A percentile compares a stretch with the other conserved stretches of the same genome.
Evolutionary conservation across 495 filamentous ascomycete species (phyloP).

Genomic region (Terfezia boudieri): DNA sequence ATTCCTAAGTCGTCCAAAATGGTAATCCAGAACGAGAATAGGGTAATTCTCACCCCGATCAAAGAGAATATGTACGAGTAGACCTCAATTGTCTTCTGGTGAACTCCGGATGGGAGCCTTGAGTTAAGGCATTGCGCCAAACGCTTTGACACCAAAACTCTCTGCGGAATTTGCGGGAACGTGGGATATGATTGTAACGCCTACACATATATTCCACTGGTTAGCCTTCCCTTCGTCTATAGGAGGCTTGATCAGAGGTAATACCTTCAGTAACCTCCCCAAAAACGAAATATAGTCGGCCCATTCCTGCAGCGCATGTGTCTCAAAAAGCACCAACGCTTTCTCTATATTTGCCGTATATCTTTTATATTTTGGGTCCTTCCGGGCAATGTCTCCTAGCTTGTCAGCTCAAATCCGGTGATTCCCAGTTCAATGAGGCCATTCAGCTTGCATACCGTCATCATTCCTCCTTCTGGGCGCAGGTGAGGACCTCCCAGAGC

Average conservation of each 20-base stretch:
- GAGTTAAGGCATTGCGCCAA: conserved; percentile 90
- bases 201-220: conserved; percentile 23
- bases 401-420: background rate
- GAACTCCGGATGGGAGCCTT: conserved; percentile 82
- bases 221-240: conserved; percentile 2
- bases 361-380: conserved; percentile 77
- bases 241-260: background rate
- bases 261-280: conserved; percentile 70
- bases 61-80: conserved; percentile 68
- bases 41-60: conserved; percentile 26
- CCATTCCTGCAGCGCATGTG: conserved; percentile 75
- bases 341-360: conserved; percentile 79
- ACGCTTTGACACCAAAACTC: conserved; percentile 63
- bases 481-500: background rate
- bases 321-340: conserved; percentile 78
- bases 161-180: conserved; percentile 54
- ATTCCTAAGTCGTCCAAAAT: background rate
- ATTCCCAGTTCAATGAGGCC: background rate
- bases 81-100: conserved; percentile 91
- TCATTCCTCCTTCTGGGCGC: background rate
- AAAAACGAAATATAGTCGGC: conserved; percentile 98
- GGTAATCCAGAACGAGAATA: background rate
- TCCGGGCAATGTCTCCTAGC: conserved; percentile 38
- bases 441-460: background rate
- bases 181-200: conserved; percentile 71